Conservation (phyloP, 805 yeast genomes). For the Wickerhamomyces alni region DNA sequence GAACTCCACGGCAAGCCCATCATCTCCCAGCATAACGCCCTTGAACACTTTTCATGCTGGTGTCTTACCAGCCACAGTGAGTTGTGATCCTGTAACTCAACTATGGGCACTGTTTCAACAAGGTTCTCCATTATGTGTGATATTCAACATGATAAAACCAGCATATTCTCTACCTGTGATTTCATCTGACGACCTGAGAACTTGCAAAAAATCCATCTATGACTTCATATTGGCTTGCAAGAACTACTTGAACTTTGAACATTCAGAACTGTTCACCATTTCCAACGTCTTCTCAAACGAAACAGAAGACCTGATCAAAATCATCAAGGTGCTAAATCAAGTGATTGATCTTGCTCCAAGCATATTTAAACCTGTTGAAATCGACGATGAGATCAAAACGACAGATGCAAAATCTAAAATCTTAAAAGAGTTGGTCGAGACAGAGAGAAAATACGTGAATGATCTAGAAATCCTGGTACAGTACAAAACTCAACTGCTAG, state of each 20-base stretch:
- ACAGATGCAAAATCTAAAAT: constrained; percentile 68
- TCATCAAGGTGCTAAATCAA: constrained; percentile 63
- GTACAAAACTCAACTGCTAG: constrained; percentile 63
- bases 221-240: constrained; percentile 86
- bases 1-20: constrained; percentile 21
- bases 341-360: constrained; percentile 51
- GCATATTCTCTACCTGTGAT: constrained; percentile 55
- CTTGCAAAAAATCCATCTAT: constrained; percentile 85
- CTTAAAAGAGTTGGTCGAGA: constrained; percentile 75
- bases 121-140: constrained; percentile 85
- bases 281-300: constrained; percentile 83
- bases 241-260: constrained; percentile 63
- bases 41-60: constrained; percentile 67
- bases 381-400: constrained; percentile 23
- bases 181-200: constrained; percentile 73
- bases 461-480: constrained; percentile 71
- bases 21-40: constrained; percentile 19
- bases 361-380: constrained; percentile 28
- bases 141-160: constrained; percentile 68
- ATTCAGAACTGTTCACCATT: constrained; percentile 81
- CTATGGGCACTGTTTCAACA: constrained; percentile 84
- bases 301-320: constrained; percentile 70
- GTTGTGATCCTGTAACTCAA: constrained; percentile 90
- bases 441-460: constrained; percentile 89
- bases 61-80: constrained; percentile 62